Base-by-base conservation (phyloP, 768 basidiomycete species). In the Cystoderma amianthinum region DNA sequence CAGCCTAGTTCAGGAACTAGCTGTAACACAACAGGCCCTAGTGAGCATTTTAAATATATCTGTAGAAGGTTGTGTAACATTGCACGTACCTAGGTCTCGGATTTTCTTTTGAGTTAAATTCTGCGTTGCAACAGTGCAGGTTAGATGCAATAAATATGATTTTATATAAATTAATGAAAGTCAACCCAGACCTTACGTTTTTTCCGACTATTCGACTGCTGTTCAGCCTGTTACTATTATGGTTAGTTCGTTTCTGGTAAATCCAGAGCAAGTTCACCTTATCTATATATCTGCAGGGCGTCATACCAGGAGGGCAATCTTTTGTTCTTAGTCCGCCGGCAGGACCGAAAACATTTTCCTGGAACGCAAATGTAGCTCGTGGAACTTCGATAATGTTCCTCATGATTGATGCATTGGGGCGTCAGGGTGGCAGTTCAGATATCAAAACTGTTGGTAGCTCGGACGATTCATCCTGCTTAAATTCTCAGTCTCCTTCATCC, bases 81-180 rank as follows among this genome's bases (percentile, higher is more conserved):
- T 19, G 10, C n/a, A 11, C 11, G 11, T 38, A 11, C 28, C 28
- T 24, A 38, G 60, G 54, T 7, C 50, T 68, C 38, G 56, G 56
- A 18, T 84, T 80, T 53, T 43, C 56, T 17, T 81, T 73, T 51
- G 51, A 68, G 44, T 51, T 78, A n/a, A 68, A 78, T 44, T 49
- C 60, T 22, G 66, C 79, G 22, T 60, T 82, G 32, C 62, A 70
- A 45, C 80, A 85, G 56, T 85, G 83, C 72, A 62, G 69, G 82
- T 78, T 15, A 30, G 28, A 49, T 51, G 69, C 49, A 37, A 18
- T 34, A 18, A 22, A 28, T 43, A 55, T 13, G 51, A 25, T 38
- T 19, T 4, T 3, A 7, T 30, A 30, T 23, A 21, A 12, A 22
- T 41, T 25, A 47, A 34, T 36, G 13, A 39, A 32, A 24, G 34